Evolutionary conservation across 495 filamentous ascomycete species (phyloP), one percentile per base, ranked within the genome.

Genomic region (Cenococcum geophilum): DNA sequence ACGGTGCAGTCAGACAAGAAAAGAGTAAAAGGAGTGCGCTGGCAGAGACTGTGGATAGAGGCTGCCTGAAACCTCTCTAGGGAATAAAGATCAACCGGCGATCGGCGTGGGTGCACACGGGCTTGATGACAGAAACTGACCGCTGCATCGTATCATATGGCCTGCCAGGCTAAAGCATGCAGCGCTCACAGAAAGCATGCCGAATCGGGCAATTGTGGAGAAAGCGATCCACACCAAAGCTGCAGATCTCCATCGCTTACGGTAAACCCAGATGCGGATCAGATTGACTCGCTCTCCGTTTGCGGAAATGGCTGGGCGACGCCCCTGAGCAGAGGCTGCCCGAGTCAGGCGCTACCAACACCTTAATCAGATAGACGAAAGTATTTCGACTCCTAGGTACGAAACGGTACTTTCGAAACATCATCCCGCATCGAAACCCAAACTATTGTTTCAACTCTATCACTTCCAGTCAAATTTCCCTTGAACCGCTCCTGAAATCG

Each of bases 191-290:
- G 11, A 18, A 18, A 4, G 40, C 12, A 45, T 14, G 40, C 40
- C 40, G 12, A 45, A 45, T 16, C 40, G 18, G 40, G 40, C 12
- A 45, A 45, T 45, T 45, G 40, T 45, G 40, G 40, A 45, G 40
- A 45, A 14, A 10, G 18, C 40, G 40, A 45, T 45, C 40, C 40
- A 18, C 40, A 18, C 40, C 18, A 16, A 18, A 10, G 11, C 12
- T 45, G 40, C 40, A 45, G 40, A 45, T 45, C 40, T 45, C 18
- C 49, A 9, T 52, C 49, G 49, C 49, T 52, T 52, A 23, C 49
- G 25, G 49, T 6, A 49, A 52, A 52, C 49, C 49, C 21, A 25
- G 49, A 52, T 27, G 49, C 20, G 14, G 20, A 52, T 52, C 49
- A 23, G 49, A 52, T 45, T 45, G 40, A 45, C 40, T 45, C 40